Evolutionary conservation across 495 filamentous ascomycete genomes (phyloP).

Genomic region (Friedmanniomyces endolithicus): DNA sequence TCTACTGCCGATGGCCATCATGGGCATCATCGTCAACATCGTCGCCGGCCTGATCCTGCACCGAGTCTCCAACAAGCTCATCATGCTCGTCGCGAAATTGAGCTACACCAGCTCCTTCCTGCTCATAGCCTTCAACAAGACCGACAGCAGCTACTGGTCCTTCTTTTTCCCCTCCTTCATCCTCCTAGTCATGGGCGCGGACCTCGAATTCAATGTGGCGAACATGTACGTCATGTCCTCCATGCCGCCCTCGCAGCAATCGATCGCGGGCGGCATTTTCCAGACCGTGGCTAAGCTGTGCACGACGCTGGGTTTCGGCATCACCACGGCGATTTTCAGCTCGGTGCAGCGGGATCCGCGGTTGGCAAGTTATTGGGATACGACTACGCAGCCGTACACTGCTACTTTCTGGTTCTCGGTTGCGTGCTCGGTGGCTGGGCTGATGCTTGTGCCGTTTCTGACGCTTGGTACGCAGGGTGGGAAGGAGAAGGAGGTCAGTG

Average conservation of each 20-base stretch:
- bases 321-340: constrained; percentile 30
- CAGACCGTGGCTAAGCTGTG: constrained; percentile 31
- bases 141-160: constrained; percentile 29
- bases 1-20: constrained; percentile 29
- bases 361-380: constrained; percentile 23
- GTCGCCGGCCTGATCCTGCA: constrained; percentile 31
- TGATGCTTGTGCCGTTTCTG: constrained; percentile 25
- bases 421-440: constrained; percentile 9
- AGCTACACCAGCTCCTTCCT: constrained; percentile 26
- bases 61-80: constrained; percentile 31
- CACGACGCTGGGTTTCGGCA: constrained; percentile 28
- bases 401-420: constrained; percentile 25
- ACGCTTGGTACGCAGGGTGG: constrained; percentile 29
- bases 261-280: constrained; percentile 31
- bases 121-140: constrained; percentile 25
- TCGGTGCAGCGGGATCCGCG: constrained; percentile 17
- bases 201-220: constrained; percentile 46
- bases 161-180: constrained; percentile 29
- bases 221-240: constrained; percentile 39
- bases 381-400: constrained; percentile 25
- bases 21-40: constrained; percentile 28
- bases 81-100: constrained; percentile 28
- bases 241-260: constrained; percentile 28
- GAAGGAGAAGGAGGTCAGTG: not conserved
- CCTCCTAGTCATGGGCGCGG: constrained; percentile 30